Evolutionary conservation across 2,329 filamentous ascomycete species (phyloP).

Genomic region (Pseudogymnoascus sp.): DNA sequence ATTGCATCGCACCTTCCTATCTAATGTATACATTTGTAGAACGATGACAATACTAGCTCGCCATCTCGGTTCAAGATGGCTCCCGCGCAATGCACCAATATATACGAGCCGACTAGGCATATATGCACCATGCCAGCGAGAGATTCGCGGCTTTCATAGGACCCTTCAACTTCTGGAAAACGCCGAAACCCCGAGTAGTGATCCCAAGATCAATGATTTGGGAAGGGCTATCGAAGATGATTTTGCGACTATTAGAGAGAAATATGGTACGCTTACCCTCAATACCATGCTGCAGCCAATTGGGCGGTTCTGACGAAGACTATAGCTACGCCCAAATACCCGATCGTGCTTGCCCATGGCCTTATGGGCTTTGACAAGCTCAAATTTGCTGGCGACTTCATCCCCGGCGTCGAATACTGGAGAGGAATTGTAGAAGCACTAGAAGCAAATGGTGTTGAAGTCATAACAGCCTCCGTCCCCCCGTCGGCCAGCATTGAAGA

Average conservation of each 20-base stretch:
- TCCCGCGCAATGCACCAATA: background rate
- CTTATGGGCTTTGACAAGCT: slow-evolving; percentile 56
- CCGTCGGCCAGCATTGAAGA: slow-evolving; percentile 53
- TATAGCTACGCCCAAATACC: slow-evolving; percentile 46
- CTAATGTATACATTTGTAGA: slow-evolving; percentile 10
- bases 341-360: slow-evolving; percentile 58
- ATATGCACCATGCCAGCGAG: background rate
- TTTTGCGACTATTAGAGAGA: slow-evolving; percentile 48
- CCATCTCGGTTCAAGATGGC: background rate
- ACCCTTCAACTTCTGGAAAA: slow-evolving; percentile 10
- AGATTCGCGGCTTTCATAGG: background rate
- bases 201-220: slow-evolving; percentile 42
- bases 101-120: background rate
- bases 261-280: slow-evolving; percentile 39
- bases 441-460: slow-evolving; percentile 41
- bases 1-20: background rate
- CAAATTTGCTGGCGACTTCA: slow-evolving; percentile 36
- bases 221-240: slow-evolving; percentile 51
- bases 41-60: background rate
- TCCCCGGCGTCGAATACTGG: slow-evolving; percentile 56
- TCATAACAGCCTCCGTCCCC: slow-evolving; percentile 54
- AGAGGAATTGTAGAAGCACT: slow-evolving; percentile 54
- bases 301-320: slow-evolving; percentile 8
- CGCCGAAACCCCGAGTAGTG: slow-evolving; percentile 22
- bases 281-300: background rate